Conservation (phyloP, 371 early-diverging fungal species). For the Cokeromyces recurvatus region DNA sequence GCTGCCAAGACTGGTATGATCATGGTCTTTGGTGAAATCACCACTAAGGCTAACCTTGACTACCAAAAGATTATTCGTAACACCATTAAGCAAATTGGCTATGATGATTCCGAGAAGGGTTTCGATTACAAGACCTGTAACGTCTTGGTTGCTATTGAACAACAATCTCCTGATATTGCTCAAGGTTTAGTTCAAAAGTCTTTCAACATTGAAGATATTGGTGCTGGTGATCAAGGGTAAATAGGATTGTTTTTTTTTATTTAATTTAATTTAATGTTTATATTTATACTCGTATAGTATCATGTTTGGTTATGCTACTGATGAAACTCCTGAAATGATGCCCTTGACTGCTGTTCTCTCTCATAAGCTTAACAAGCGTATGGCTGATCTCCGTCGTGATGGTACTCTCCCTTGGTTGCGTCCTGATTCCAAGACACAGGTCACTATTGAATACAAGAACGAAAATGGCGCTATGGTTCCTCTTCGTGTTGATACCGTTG, state of each 20-base stretch:
- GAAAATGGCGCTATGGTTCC: slow-evolving; percentile 92
- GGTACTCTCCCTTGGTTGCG: slow-evolving; percentile 91
- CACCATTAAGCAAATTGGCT: slow-evolving; percentile 97
- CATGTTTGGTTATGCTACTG: slow-evolving; percentile 97
- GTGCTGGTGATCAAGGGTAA: slow-evolving; percentile 99
- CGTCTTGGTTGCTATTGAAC: slow-evolving; percentile 97
- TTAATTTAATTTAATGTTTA: too few species aligned
- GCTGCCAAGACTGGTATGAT: slow-evolving; percentile 99
- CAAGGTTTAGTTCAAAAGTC: slow-evolving; percentile 92
- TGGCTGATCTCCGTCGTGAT: slow-evolving; percentile 93
- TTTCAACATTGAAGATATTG: slow-evolving; percentile 91
- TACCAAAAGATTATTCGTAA: slow-evolving; percentile 98
- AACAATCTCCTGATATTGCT: slow-evolving; percentile 98
- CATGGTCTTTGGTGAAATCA: slow-evolving; percentile 99
- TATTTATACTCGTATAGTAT: too few species aligned
- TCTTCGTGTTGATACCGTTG: slow-evolving; percentile 96
- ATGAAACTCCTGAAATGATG: slow-evolving; percentile 99
- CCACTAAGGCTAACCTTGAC: slow-evolving; percentile 95
- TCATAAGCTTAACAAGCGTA: slow-evolving; percentile 95
- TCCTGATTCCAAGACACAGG: slow-evolving; percentile 99
- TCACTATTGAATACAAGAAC: slow-evolving; percentile 98
- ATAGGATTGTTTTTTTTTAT: too few species aligned
- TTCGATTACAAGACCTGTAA: slow-evolving; percentile 99
- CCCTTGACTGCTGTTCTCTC: slow-evolving; percentile 94
- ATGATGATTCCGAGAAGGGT: slow-evolving; percentile 96